Evolutionary conservation across 2,329 filamentous ascomycete genomes (phyloP).

Genomic region (Cryphonectria carpinicola): DNA sequence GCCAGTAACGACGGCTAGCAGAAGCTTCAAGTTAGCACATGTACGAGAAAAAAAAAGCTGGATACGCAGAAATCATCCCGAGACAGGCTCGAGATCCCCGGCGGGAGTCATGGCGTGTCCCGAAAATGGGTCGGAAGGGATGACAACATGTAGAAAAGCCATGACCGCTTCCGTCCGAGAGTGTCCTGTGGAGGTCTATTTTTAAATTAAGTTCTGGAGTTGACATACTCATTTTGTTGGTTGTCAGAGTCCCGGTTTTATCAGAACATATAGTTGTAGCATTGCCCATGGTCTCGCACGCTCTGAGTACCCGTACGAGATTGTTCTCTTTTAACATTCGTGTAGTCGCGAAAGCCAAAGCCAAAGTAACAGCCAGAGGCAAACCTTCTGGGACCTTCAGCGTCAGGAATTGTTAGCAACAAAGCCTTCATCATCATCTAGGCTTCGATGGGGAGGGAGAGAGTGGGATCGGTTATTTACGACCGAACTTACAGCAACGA

Average conservation of each 20-base stretch:
- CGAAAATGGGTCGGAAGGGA: not conserved
- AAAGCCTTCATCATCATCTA: not conserved
- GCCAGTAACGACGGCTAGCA: slow-evolving; percentile 66
- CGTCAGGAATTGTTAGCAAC: not conserved
- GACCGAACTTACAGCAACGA: slow-evolving; percentile 53
- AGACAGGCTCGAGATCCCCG: not conserved
- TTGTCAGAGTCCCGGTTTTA: slow-evolving; percentile 76
- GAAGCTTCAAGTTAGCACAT: not conserved
- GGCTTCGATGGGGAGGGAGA: not conserved
- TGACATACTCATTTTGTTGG: slow-evolving; percentile 67
- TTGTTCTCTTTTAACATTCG: slow-evolving; percentile 73
- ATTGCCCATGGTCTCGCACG: slow-evolving; percentile 73
- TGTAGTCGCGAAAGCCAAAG: slow-evolving; percentile 69
- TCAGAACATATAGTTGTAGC: slow-evolving; percentile 67
- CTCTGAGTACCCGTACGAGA: slow-evolving; percentile 67
- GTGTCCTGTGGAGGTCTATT: not conserved
- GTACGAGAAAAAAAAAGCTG: not conserved
- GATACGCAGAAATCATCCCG: not conserved
- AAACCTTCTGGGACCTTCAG: slow-evolving; percentile 61
- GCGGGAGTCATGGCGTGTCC: not conserved
- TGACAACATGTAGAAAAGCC: not conserved
- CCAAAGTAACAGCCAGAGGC: slow-evolving; percentile 68
- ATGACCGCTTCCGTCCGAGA: too few relatives aligned
- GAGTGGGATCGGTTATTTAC: not conserved
- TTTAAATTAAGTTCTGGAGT: not conserved